Percentiles rank a stretch among this genome's conserved stretches.
Evolutionary conservation across 805 yeast genomes (phyloP).

Genomic region (Pichia heedii): DNA sequence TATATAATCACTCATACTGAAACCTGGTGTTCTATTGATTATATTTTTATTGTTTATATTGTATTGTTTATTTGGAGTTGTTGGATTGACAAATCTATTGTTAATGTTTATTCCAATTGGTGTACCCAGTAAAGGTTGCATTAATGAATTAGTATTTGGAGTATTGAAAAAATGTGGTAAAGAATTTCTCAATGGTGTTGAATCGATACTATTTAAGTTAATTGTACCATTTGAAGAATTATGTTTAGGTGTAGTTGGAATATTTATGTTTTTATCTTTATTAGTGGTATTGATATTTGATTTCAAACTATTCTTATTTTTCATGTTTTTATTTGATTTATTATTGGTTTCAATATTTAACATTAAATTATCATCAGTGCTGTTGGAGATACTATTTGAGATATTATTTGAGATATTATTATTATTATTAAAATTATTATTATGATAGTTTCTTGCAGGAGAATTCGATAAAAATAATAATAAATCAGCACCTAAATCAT

Average conservation of each 20-base stretch:
- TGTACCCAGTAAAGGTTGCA: conserved; percentile 12
- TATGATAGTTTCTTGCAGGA: conserved; percentile 34
- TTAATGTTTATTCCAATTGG: conserved; percentile 9
- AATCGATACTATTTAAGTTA: conserved; percentile 18
- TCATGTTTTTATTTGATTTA: too few species aligned
- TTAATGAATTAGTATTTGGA: conserved; percentile 4
- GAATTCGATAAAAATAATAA: conserved; percentile 77
- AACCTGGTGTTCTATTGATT: conserved; percentile 48
- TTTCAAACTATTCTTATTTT: too few species aligned
- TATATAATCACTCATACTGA: conserved; percentile 77
- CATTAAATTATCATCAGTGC: too few species aligned
- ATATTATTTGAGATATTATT: too few species aligned
- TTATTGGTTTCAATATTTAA: too few species aligned
- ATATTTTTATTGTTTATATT: neutral
- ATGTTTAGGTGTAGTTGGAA: conserved; percentile 24
- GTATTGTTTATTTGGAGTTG: conserved; percentile 17
- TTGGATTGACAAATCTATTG: conserved; percentile 25
- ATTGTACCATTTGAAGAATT: conserved; percentile 3
- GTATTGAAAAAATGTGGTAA: conserved; percentile 13
- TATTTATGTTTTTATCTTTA: conserved; percentile 3
- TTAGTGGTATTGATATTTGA: too few species aligned
- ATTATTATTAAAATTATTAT: conserved; percentile 1
- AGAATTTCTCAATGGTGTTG: conserved; percentile 21
- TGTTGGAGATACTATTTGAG: too few species aligned
- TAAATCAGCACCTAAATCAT: conserved; percentile 69